Evolutionary conservation across 495 filamentous ascomycete genomes (phyloP).

Genomic region (Penicillium manginii): DNA sequence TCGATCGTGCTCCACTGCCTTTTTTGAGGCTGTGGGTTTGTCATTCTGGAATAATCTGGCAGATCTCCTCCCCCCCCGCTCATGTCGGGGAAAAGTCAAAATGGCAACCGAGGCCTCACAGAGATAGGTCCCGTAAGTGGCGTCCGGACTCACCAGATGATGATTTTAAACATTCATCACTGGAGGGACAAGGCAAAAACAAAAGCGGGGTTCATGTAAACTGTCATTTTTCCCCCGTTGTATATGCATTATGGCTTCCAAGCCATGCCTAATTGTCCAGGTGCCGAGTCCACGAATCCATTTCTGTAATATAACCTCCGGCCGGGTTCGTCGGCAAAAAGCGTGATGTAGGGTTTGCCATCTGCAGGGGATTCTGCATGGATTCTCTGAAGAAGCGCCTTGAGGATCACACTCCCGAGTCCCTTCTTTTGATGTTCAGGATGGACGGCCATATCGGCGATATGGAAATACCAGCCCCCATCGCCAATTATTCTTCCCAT

Average conservation of each 20-base stretch:
- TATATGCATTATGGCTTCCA: slow-evolving; percentile 6
- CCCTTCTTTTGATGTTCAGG: slow-evolving; percentile 54
- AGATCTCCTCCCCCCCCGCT: no score
- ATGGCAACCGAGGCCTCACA: no score
- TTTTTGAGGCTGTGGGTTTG: no score
- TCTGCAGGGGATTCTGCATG: slow-evolving; percentile 38
- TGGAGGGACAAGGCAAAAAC: no score
- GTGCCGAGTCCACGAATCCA: slow-evolving; percentile 52
- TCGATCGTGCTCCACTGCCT: no score
- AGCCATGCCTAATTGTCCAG: slow-evolving; percentile 33
- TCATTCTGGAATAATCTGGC: no score
- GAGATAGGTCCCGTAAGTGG: no score
- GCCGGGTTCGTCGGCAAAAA: slow-evolving; percentile 51
- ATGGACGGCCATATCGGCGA: slow-evolving; percentile 57
- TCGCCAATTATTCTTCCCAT: slow-evolving; percentile 60
- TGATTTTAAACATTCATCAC: no score
- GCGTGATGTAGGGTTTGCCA: slow-evolving; percentile 45
- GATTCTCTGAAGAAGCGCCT: slow-evolving; percentile 43
- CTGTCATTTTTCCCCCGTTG: no score
- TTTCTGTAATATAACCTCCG: slow-evolving; percentile 48
- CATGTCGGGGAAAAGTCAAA: no score
- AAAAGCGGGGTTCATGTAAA: no score
- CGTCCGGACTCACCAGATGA: no score
- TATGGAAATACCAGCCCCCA: slow-evolving; percentile 56
- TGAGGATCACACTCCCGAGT: slow-evolving; percentile 51